A percentile compares a stretch with the other conserved stretches of the same genome.
Conservation (phyloP, 2,329 filamentous ascomycete species). For the Trichoderma citrinoviride region DNA sequence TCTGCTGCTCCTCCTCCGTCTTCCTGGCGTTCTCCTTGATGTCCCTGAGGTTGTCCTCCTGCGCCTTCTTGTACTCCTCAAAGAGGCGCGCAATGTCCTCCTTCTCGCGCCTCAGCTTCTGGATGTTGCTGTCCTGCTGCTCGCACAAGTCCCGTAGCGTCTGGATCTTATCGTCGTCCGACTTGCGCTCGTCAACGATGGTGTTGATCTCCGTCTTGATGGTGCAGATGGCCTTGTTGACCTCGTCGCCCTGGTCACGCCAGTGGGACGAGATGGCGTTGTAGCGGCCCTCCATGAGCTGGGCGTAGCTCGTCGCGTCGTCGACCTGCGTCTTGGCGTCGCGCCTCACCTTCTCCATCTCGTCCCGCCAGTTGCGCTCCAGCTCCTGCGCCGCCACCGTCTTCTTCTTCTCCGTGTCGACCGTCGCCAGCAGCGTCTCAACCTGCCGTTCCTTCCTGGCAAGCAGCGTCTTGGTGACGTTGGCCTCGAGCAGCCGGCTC, state of each 20-base stretch:
- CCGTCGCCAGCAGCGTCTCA: slow-evolving; percentile 61
- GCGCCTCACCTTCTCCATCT: slow-evolving; percentile 60
- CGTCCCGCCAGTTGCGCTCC: slow-evolving; percentile 60
- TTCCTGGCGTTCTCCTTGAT: slow-evolving; percentile 57
- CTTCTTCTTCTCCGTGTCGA: slow-evolving; percentile 63
- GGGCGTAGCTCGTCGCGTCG: slow-evolving; percentile 61
- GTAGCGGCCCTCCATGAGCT: slow-evolving; percentile 68
- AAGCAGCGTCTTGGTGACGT: slow-evolving; percentile 68
- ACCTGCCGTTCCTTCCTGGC: slow-evolving; percentile 73
- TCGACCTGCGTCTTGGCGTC: slow-evolving; percentile 63
- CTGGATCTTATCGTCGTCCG: slow-evolving; percentile 62
- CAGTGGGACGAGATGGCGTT: slow-evolving; percentile 65
- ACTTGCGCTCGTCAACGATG: slow-evolving; percentile 54
- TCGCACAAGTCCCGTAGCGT: slow-evolving; percentile 67
- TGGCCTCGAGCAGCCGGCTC: slow-evolving; percentile 64
- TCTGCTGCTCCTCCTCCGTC: slow-evolving; percentile 61
- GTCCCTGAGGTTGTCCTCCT: slow-evolving; percentile 57
- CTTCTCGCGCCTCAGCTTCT: slow-evolving; percentile 59
- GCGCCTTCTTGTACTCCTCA: slow-evolving; percentile 61
- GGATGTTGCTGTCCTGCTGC: slow-evolving; percentile 68
- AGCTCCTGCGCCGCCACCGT: slow-evolving; percentile 57
- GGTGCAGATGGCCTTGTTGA: slow-evolving; percentile 50
- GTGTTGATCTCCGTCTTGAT: slow-evolving; percentile 54
- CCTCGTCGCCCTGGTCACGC: slow-evolving; percentile 63
- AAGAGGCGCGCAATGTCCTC: slow-evolving; percentile 59